Evolutionary conservation across 2,329 filamentous ascomycete species (phyloP).

Genomic region (Sphaerulina populicola): DNA sequence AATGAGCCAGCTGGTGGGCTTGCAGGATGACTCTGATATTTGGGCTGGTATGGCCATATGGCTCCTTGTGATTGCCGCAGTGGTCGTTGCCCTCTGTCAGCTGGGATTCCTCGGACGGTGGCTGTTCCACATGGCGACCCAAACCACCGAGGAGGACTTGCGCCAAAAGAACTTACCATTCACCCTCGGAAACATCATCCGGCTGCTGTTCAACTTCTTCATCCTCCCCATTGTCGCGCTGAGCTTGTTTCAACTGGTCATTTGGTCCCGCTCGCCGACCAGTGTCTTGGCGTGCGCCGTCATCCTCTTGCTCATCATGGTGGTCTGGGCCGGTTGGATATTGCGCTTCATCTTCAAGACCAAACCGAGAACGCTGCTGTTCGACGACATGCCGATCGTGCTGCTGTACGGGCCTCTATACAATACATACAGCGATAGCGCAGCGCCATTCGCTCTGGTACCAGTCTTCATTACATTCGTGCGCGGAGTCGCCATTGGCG

Average conservation of each 20-base stretch:
- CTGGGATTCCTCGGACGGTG: slow-evolving; percentile 68
- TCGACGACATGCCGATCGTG: slow-evolving; percentile 85
- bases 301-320: slow-evolving; percentile 62
- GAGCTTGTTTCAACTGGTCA: slow-evolving; percentile 84
- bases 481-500: slow-evolving; percentile 82
- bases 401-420: slow-evolving; percentile 88
- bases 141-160: slow-evolving; percentile 74
- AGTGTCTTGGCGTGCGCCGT: slow-evolving; percentile 68
- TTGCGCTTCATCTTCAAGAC: slow-evolving; percentile 72
- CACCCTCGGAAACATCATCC: slow-evolving; percentile 50
- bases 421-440: slow-evolving; percentile 93
- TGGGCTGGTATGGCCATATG: slow-evolving; percentile 94
- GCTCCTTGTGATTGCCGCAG: slow-evolving; percentile 67
- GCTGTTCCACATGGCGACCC: slow-evolving; percentile 62
- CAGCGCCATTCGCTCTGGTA: slow-evolving; percentile 79
- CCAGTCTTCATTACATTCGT: slow-evolving; percentile 78
- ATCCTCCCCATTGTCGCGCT: slow-evolving; percentile 77
- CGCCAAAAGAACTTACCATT: slow-evolving; percentile 89
- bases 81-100: slow-evolving; percentile 62
- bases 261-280: slow-evolving; percentile 57
- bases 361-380: slow-evolving; percentile 75
- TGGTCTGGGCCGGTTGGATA: slow-evolving; percentile 69
- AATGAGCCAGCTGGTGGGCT: slow-evolving; percentile 73
- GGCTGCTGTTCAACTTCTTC: slow-evolving; percentile 88
- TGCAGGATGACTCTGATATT: slow-evolving; percentile 66